These are phyloP conservation scores for Pseudozyma sp. DNA, from an alignment of 1,284 basidiomycete species.

Conservation along the genomic window DNA sequence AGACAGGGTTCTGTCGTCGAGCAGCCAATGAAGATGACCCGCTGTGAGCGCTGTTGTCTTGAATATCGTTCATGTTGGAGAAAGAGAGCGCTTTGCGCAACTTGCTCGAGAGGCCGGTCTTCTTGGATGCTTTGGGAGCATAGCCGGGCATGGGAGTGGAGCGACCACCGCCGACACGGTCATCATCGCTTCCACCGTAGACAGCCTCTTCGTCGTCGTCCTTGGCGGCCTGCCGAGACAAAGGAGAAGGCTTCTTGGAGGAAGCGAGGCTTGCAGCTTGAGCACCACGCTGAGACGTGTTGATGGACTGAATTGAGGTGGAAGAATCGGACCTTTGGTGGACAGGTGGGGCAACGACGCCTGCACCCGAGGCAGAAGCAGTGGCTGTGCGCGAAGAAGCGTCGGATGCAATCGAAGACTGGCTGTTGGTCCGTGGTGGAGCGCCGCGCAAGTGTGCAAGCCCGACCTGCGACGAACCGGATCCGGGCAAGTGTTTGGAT, in stretches of 20 bases:
- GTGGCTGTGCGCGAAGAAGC: conserved; percentile 27
- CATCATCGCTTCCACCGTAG: conserved; percentile 61
- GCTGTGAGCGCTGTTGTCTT: conserved; percentile 17
- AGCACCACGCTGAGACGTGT: conserved; percentile 20
- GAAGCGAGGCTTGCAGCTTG: conserved; percentile 19
- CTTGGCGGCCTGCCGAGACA: conserved; percentile 51
- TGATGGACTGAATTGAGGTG: conserved; percentile 34
- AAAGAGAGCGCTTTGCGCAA: conserved; percentile 63
- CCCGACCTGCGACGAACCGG: conserved; percentile 36
- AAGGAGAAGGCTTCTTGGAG: conserved; percentile 60
- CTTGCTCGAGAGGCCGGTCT: conserved; percentile 60
- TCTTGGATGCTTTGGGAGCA: conserved; percentile 46
- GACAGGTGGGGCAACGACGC: conserved; percentile 2
- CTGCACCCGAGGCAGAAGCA: conserved; percentile 4
- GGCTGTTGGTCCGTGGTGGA: conserved; percentile 47
- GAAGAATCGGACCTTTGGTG: conserved; percentile 42
- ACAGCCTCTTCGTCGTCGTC: conserved; percentile 57
- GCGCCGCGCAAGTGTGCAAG: conserved; percentile 44
- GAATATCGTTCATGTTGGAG: conserved; percentile 57
- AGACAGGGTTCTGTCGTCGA: conserved; percentile 15
- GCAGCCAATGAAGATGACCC: conserved; percentile 6
- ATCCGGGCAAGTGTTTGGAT: conserved; percentile 17
- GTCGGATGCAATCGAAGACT: conserved; percentile 38
- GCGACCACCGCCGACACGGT: conserved; percentile 48
- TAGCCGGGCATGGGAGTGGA: conserved; percentile 55